Evolutionary conservation across 306 rosid genomes (phyloP).

Genomic region (Leucaena leucocephala): DNA sequence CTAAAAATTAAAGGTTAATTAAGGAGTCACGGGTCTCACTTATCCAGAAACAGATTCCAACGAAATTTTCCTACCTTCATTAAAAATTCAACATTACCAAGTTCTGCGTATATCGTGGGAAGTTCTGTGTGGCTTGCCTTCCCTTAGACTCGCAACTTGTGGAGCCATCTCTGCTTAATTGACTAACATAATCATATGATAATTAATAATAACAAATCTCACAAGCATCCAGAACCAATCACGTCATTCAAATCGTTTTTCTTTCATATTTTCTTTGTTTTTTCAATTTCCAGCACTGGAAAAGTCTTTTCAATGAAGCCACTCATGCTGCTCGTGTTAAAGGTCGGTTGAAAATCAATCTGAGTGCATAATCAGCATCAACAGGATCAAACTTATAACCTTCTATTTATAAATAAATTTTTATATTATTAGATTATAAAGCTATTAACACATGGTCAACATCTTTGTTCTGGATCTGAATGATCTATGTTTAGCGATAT

Average conservation of each 20-base stretch:
- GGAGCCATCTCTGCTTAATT: background rate
- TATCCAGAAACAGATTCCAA: slow-evolving; percentile 24
- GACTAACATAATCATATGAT: background rate
- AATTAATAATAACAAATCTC: background rate
- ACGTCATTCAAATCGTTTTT: background rate
- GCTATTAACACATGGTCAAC: background rate
- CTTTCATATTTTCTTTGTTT: background rate
- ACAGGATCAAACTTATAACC: too few relatives aligned
- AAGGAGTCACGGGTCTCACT: slow-evolving; percentile 40
- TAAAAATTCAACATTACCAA: background rate
- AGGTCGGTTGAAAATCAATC: background rate
- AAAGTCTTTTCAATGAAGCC: background rate
- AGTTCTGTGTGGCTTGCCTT: background rate
- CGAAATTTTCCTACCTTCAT: background rate
- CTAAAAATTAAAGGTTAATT: background rate
- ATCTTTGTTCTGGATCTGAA: background rate
- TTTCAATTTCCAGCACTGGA: background rate
- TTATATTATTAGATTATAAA: too few relatives aligned
- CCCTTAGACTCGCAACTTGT: background rate
- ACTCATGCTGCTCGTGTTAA: background rate
- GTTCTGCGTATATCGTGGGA: background rate
- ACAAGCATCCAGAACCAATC: background rate
- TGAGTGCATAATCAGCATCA: too few relatives aligned
- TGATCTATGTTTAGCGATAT: background rate
- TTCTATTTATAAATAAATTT: too few relatives aligned